Evolutionary conservation across 306 rosid species (phyloP).

Genomic region (Dicorynia guianensis): DNA sequence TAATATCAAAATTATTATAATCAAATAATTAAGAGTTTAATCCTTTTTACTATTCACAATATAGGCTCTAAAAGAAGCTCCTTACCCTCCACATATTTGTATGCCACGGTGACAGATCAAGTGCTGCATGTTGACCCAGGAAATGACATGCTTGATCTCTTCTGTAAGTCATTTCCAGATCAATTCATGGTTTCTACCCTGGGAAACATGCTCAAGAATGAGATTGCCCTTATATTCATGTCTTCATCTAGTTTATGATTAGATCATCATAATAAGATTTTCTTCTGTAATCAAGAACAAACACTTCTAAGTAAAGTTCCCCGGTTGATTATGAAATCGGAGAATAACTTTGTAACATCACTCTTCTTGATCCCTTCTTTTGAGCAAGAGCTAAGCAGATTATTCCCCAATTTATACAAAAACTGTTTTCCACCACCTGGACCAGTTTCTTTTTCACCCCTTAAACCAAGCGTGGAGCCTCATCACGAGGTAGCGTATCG

Average conservation of each 20-base stretch:
- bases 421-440: conserved; percentile 69
- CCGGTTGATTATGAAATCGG: conserved; percentile 72
- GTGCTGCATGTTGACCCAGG: conserved; percentile 68
- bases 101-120: conserved; percentile 59
- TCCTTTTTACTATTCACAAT: too few species aligned
- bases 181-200: conserved; percentile 61
- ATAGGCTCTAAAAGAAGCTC: conserved; percentile 60
- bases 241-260: conserved; percentile 76
- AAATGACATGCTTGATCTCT: conserved; percentile 56
- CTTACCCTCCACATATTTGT: conserved; percentile 58
- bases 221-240: conserved; percentile 53
- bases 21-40: too few species aligned
- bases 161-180: conserved; percentile 65
- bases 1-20: too few species aligned
- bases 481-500: conserved; percentile 66
- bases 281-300: conserved; percentile 77
- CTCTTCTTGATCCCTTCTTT: conserved; percentile 74
- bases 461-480: conserved; percentile 74
- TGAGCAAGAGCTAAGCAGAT: conserved; percentile 58
- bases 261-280: conserved; percentile 66
- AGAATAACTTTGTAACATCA: conserved; percentile 72
- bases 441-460: conserved; percentile 76
- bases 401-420: conserved; percentile 72
- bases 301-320: conserved; percentile 49
- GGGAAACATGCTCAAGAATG: conserved; percentile 58